Conservation (phyloP, 1,284 basidiomycete species). For the Ceratobasidium sp. region DNA sequence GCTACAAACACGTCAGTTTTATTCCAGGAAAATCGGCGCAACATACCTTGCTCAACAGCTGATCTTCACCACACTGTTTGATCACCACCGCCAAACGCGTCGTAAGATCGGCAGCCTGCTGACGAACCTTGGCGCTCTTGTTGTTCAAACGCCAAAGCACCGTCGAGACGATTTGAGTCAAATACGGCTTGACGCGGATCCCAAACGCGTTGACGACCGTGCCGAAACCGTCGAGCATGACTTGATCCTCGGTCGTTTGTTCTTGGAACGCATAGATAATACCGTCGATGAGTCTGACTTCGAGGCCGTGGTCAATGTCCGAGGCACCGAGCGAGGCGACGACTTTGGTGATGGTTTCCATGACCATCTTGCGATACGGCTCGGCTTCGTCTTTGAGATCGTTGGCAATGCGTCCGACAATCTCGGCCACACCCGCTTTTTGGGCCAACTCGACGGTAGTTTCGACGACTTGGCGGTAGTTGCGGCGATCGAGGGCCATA, state of each 20-base stretch:
- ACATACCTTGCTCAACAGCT: conserved; percentile 79
- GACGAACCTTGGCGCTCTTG: conserved; percentile 98
- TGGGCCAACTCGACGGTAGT: conserved; percentile 98
- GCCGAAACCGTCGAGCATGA: conserved; percentile 99
- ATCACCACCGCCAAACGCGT: conserved; percentile 95
- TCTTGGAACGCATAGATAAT: conserved; percentile 99
- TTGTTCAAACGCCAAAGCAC: conserved; percentile 99
- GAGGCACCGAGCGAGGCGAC: conserved; percentile 91
- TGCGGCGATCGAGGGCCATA: conserved; percentile 96
- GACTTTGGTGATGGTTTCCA: conserved; percentile 99
- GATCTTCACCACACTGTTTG: conserved; percentile 98
- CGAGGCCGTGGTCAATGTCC: conserved; percentile 95
- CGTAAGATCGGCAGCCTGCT: conserved; percentile 97
- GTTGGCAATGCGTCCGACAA: conserved; percentile 93
- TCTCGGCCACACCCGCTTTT: conserved; percentile 95
- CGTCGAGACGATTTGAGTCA: conserved; percentile 99
- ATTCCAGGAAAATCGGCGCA: neutral
- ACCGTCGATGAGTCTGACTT: conserved; percentile 93
- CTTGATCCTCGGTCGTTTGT: conserved; percentile 97
- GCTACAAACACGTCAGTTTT: conserved; percentile 46
- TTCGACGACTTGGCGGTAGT: conserved; percentile 97
- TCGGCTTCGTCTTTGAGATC: conserved; percentile 97
- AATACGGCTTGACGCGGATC: conserved; percentile 97
- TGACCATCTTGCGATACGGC: conserved; percentile 99
- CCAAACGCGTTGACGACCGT: conserved; percentile 96